phyloP scores from a whole-genome alignment of 371 early-diverging fungal species.

The Apophysomyces sp. region DNA sequence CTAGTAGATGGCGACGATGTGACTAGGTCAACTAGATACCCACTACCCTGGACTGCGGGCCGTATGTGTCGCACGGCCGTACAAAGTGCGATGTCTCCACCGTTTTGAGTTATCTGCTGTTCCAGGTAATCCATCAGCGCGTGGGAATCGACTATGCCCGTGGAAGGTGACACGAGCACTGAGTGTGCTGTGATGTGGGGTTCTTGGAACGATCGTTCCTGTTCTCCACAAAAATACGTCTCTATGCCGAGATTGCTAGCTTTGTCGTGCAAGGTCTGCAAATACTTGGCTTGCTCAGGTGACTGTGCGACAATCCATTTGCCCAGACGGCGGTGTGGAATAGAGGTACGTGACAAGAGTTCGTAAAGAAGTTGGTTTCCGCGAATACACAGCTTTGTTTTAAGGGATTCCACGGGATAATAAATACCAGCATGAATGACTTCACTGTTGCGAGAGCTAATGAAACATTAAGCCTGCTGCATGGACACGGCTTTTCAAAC shows the following conservation, averaged over 20 bases:
- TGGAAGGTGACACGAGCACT: conserved; percentile 69
- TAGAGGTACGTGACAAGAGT: conserved; percentile 42
- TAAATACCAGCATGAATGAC: conserved; percentile 93
- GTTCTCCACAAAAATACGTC: conserved; percentile 46
- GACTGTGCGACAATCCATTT: conserved; percentile 84
- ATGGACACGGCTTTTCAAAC: conserved; percentile 19
- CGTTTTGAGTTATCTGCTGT: conserved; percentile 24
- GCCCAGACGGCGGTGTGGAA: conserved; percentile 60
- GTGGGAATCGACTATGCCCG: conserved; percentile 86
- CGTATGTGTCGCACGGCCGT: conserved; percentile 51
- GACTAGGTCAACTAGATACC: conserved; percentile 49
- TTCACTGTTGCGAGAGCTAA: conserved; percentile 87
- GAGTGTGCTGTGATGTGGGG: conserved; percentile 57
- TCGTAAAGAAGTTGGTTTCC: conserved; percentile 75
- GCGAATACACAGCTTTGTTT: conserved; percentile 77
- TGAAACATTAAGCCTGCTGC: background rate
- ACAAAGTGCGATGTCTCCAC: conserved; percentile 53
- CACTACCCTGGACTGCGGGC: conserved; percentile 10
- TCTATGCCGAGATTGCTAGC: conserved; percentile 61
- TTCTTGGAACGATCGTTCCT: conserved; percentile 47
- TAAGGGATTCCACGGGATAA: conserved; percentile 77
- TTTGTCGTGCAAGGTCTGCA: conserved; percentile 60
- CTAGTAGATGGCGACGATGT: conserved; percentile 24
- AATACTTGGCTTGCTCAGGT: conserved; percentile 51
- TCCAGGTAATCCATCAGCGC: conserved; percentile 65